Conservation (phyloP, 306 rosid species). For the Neltuma alba region DNA sequence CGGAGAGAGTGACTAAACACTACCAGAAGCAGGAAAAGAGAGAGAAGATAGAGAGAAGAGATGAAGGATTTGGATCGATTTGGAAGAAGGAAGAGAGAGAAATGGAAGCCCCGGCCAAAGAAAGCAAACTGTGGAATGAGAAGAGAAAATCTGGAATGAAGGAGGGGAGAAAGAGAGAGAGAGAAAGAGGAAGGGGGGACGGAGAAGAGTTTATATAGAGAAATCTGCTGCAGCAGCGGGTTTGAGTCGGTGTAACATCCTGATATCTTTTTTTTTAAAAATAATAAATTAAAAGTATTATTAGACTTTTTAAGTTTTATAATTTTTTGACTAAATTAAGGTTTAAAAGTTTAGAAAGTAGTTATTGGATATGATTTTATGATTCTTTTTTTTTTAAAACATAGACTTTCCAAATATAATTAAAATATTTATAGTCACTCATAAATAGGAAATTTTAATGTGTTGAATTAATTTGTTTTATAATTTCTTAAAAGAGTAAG, state of each 20-base stretch:
- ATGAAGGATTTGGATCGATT: not conserved
- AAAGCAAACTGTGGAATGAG: not conserved
- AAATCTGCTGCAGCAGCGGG: constrained; percentile 37
- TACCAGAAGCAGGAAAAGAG: not conserved
- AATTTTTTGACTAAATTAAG: not conserved
- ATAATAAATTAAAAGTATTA: no score
- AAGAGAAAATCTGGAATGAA: not conserved
- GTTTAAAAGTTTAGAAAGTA: not conserved
- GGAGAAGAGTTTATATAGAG: constrained; percentile 43
- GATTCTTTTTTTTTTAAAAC: no score
- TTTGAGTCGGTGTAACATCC: constrained; percentile 66
- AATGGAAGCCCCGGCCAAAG: not conserved
- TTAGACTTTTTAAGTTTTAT: no score
- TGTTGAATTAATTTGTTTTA: no score
- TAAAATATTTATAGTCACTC: no score
- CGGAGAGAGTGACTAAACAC: not conserved
- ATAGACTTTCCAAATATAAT: no score
- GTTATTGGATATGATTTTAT: no score
- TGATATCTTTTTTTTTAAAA: not conserved
- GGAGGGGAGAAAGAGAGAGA: not conserved
- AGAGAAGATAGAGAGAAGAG: not conserved
- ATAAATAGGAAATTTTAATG: no score
- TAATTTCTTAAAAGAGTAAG: no score
- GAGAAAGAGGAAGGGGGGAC: constrained; percentile 22
- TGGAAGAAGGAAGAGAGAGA: not conserved